Base-by-base conservation (phyloP, 129 eudicot species). In the Tagetes patula region DNA sequence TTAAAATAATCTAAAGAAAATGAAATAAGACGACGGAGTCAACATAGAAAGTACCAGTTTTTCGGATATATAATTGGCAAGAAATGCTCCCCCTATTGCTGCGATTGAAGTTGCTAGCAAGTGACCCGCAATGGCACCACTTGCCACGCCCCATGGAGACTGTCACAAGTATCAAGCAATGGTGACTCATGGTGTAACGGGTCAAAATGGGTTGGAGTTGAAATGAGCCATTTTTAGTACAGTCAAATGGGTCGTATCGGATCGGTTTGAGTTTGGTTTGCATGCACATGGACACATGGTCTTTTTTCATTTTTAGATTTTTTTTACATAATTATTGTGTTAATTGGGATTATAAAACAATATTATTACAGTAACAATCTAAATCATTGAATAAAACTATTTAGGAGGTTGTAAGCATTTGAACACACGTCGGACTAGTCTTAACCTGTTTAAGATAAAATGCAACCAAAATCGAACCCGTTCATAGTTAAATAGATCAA, bases 71-170 rank as follows among this genome's bases (percentile, higher is more conserved):
- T 90, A 90, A 37, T 86, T 85, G 74, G 99, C 96, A 50, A 94
- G 97, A 78, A 94, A 81, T 34, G 97, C 89, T 48, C 99, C 99
- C 67, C 99, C 99, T 0, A 90, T 73, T 79, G 90, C 88, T 12
- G 99, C 97, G 68, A 94, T 66, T 5, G 78, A 69, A 55, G 99
- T 88, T 62, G 99, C 99, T 54, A 90, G 72, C n/a, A 94, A 82
- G 77, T 90, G 99, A 20, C 99, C 99, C 6, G 76, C 87, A 67
- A 94, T 94, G 82, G 99, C 99, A 81, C 99, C 99, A 72, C 93
- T 85, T 62, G 99, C 96, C 75, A 94, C 99, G 32, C 99, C 96
- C 99, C 91, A 90, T 31, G 99, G 99, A 75, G 99, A 90, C 99
- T 94, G 85, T 6, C 62, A 52, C n/a, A 77, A 45, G 49, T 13